Evolutionary conservation across 2,329 filamentous ascomycete species (phyloP).

Genomic region (Trichophyton equinum): DNA sequence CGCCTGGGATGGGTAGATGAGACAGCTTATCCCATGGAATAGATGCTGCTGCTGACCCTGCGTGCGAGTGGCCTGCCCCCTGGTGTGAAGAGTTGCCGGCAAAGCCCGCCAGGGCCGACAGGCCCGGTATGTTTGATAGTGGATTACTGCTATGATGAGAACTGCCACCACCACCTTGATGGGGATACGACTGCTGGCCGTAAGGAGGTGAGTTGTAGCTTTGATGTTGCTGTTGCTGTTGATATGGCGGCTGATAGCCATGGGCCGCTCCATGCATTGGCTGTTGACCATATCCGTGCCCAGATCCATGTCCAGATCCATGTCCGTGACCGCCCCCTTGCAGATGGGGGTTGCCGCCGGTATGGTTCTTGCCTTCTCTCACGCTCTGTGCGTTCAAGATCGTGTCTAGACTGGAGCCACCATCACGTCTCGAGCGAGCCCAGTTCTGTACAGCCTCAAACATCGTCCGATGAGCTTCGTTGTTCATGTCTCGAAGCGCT

Average conservation of each 20-base stretch:
- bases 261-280: not conserved
- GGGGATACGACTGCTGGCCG: not conserved
- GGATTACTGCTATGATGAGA: slow-evolving; percentile 18
- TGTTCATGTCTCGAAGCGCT: slow-evolving; percentile 57
- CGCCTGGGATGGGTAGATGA: slow-evolving; percentile 26
- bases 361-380: slow-evolving; percentile 68
- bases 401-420: slow-evolving; percentile 54
- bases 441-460: slow-evolving; percentile 73
- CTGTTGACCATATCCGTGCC: not conserved
- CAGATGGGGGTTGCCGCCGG: slow-evolving; percentile 9
- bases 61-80: not conserved
- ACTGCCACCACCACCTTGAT: not conserved
- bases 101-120: slow-evolving; percentile 10
- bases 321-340: slow-evolving; percentile 14
- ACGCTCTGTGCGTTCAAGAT: slow-evolving; percentile 77
- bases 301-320: slow-evolving; percentile 3
- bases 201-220: not conserved
- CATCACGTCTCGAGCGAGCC: slow-evolving; percentile 57
- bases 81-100: slow-evolving; percentile 8
- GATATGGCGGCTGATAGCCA: not conserved
- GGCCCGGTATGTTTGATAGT: slow-evolving; percentile 17
- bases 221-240: slow-evolving; percentile 1
- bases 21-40: slow-evolving; percentile 23
- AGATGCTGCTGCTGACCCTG: slow-evolving; percentile 15
- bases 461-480: slow-evolving; percentile 80